Conservation (phyloP, 495 filamentous ascomycete species). For the Penicillium macrosclerotiorum region DNA sequence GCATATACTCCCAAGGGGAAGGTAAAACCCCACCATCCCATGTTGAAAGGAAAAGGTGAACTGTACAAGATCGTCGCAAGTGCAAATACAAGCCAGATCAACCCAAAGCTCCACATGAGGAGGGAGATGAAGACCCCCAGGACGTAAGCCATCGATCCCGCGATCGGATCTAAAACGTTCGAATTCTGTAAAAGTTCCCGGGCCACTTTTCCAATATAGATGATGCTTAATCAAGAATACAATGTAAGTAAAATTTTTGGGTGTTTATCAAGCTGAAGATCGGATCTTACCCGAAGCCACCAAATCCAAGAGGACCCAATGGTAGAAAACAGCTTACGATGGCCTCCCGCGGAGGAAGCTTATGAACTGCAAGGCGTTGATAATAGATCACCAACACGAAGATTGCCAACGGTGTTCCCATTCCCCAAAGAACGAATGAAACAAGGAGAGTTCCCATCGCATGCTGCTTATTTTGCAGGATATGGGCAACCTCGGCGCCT, state of each 20-base stretch:
- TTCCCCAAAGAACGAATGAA: constrained; percentile 47
- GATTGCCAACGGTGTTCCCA: constrained; percentile 41
- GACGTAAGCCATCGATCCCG: constrained; percentile 40
- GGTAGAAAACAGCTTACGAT: constrained; percentile 49
- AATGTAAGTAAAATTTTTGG: too few relatives aligned
- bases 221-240: too few relatives aligned
- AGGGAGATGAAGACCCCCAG: constrained; percentile 40
- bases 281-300: constrained; percentile 37
- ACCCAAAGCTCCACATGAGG: constrained; percentile 49
- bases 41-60: constrained; percentile 55
- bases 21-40: constrained; percentile 64
- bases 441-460: constrained; percentile 41
- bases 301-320: constrained; percentile 46
- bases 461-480: constrained; percentile 22
- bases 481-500: constrained; percentile 38
- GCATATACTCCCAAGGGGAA: constrained; percentile 59
- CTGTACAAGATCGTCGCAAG: constrained; percentile 35
- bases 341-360: constrained; percentile 43
- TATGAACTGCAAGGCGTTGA: constrained; percentile 44
- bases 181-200: constrained; percentile 26
- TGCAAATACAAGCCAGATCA: constrained; percentile 51
- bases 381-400: constrained; percentile 47
- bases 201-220: constrained; percentile 45
- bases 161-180: constrained; percentile 22
- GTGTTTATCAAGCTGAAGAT: not conserved